Percentiles rank a stretch among this genome's conserved stretches.
These are phyloP conservation scores for Sugiyamaella qingdaonensis DNA, from an alignment of 805 yeast genomes.

Conservation along the genomic window DNA sequence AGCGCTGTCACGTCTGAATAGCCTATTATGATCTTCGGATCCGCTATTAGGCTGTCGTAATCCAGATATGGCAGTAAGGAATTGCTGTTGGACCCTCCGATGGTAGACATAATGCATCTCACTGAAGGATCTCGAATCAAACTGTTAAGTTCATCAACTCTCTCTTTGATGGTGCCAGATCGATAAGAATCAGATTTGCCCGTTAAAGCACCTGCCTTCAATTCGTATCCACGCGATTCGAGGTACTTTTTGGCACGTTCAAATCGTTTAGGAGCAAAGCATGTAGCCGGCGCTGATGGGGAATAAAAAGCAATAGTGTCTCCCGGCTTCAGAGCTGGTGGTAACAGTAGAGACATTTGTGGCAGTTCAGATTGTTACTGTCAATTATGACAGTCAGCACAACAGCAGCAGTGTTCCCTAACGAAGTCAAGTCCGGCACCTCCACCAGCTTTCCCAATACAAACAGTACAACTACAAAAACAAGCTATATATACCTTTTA, in stretches of 20 bases:
- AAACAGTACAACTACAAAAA: too few relatives aligned
- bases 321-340: not conserved
- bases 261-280: not conserved
- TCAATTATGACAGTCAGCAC: too few relatives aligned
- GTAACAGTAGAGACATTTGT: not conserved
- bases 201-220: conserved; percentile 9
- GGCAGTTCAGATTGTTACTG: too few relatives aligned
- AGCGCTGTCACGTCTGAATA: conserved; percentile 1
- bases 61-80: not conserved
- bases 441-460: too few relatives aligned
- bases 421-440: too few relatives aligned
- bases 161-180: not conserved
- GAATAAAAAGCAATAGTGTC: not conserved
- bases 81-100: not conserved
- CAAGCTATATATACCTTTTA: too few relatives aligned
- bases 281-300: not conserved
- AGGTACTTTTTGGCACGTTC: not conserved
- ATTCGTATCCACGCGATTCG: not conserved
- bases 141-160: conserved; percentile 4
- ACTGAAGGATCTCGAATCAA: not conserved
- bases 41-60: not conserved
- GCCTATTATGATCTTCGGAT: not conserved
- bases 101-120: not conserved
- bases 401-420: too few relatives aligned
- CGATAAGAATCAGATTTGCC: conserved; percentile 1